A percentile compares a stretch with the other conserved stretches of the same genome.
phyloP scores from a whole-genome alignment of 306 rosid genomes.

The Pueraria montana region DNA sequence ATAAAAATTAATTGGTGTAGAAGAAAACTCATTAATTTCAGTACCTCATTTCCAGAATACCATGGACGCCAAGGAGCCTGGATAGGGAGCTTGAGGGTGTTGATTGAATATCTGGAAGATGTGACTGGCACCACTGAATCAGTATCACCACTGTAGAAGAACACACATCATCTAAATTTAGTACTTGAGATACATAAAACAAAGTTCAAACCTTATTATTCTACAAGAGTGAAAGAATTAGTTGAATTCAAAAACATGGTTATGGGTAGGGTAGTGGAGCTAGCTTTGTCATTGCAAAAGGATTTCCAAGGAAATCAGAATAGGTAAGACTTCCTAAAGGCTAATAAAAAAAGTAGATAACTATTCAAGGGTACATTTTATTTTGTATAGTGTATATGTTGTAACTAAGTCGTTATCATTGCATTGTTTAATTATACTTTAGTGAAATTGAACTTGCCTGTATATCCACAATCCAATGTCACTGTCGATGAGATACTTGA shows the following conservation, averaged over 20 bases:
- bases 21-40: background rate
- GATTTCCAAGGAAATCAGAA: background rate
- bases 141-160: constrained; percentile 60
- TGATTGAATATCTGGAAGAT: constrained; percentile 61
- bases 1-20: too few species aligned
- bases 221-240: background rate
- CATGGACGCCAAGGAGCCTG: constrained; percentile 62
- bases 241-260: too few species aligned
- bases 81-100: constrained; percentile 51
- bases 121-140: constrained; percentile 64
- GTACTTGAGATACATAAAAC: background rate
- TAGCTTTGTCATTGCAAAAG: background rate
- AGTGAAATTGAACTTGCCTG: constrained; percentile 36
- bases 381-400: too few species aligned
- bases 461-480: constrained; percentile 51
- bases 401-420: too few species aligned
- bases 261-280: background rate
- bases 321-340: background rate
- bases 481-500: constrained; percentile 39
- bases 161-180: background rate
- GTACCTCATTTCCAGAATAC: constrained; percentile 65
- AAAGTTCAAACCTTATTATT: background rate
- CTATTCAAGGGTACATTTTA: background rate
- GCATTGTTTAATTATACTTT: too few species aligned
- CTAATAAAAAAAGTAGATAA: background rate